Conservation (phyloP, 129 eudicot species). For the Chrysanthemum lavandulifolium region DNA sequence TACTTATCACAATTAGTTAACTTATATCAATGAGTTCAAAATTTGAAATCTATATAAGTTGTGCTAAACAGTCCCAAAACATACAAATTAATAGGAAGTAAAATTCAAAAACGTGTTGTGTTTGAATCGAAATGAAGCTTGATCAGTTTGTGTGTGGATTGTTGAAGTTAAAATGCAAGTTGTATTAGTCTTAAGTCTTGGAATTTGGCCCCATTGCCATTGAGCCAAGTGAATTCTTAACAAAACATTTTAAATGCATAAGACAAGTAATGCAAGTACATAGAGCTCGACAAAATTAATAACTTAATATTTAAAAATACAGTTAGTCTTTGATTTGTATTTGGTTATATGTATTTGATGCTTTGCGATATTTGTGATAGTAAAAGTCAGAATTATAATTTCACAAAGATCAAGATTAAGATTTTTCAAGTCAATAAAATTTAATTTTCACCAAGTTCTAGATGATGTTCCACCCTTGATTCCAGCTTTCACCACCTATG, state of each 20-base stretch:
- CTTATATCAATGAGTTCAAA: too few species aligned
- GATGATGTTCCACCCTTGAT: conserved; percentile 48
- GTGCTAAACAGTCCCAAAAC: conserved; percentile 1
- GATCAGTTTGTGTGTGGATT: conserved; percentile 32
- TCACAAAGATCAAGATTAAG: conserved; percentile 28
- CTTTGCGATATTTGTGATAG: conserved; percentile 12
- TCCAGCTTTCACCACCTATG: conserved; percentile 35
- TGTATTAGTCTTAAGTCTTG: conserved; percentile 42
- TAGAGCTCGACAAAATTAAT: conserved; percentile 51
- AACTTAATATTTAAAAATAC: neutral
- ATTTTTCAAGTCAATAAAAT: conserved; percentile 19
- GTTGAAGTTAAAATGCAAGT: conserved; percentile 34
- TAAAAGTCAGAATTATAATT: conserved; percentile 21
- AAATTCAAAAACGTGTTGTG: conserved; percentile 1
- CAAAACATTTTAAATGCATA: conserved; percentile 24
- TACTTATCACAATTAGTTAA: too few species aligned
- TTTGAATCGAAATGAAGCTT: neutral
- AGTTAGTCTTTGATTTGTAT: conserved; percentile 25
- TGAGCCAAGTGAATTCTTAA: conserved; percentile 63
- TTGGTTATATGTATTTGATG: conserved; percentile 32
- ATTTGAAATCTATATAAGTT: neutral
- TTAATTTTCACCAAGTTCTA: conserved; percentile 45
- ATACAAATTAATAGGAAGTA: neutral
- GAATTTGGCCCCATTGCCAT: conserved; percentile 56
- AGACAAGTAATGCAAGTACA: conserved; percentile 46